Percentiles rank a stretch among this genome's conserved stretches.
phyloP scores from a whole-genome alignment of 2,329 filamentous ascomycete genomes.

The Falciphora oryzae region DNA sequence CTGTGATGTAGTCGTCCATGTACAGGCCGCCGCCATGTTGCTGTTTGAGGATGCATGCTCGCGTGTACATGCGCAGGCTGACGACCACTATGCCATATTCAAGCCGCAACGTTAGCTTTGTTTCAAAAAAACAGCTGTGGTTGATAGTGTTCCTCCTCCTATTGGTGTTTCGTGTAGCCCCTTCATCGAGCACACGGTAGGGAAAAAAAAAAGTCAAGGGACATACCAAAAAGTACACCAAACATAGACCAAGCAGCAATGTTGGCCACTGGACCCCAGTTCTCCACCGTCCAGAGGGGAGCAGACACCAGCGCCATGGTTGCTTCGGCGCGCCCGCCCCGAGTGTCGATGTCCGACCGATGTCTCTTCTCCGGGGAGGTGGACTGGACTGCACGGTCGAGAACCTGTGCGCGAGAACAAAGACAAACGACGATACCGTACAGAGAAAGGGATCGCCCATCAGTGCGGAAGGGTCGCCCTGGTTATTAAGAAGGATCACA shows the following conservation, averaged over 20 bases:
- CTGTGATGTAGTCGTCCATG: slow-evolving; percentile 26
- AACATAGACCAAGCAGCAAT: slow-evolving; percentile 6
- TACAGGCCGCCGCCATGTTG: slow-evolving; percentile 19
- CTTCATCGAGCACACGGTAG: not conserved
- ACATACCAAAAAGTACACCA: not conserved
- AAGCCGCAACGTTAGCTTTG: not conserved
- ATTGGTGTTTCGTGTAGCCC: too few relatives aligned
- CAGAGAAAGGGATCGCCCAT: not conserved
- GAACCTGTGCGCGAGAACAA: not conserved
- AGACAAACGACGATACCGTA: not conserved
- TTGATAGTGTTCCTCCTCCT: too few relatives aligned
- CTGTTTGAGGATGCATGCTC: slow-evolving; percentile 16
- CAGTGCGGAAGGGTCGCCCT: not conserved
- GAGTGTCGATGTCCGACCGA: not conserved
- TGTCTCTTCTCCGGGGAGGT: not conserved
- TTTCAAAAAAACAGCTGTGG: not conserved
- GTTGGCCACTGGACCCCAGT: slow-evolving; percentile 2
- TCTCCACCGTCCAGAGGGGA: not conserved
- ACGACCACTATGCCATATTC: slow-evolving; percentile 21
- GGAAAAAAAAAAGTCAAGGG: too few relatives aligned
- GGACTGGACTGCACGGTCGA: not conserved
- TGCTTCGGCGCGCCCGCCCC: not conserved
- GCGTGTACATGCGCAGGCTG: slow-evolving; percentile 21
- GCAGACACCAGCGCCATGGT: not conserved
- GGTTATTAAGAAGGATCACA: slow-evolving; percentile 1